Conservation (phyloP, 1,139 yeast genomes). For the Diutina mesorugosa region DNA sequence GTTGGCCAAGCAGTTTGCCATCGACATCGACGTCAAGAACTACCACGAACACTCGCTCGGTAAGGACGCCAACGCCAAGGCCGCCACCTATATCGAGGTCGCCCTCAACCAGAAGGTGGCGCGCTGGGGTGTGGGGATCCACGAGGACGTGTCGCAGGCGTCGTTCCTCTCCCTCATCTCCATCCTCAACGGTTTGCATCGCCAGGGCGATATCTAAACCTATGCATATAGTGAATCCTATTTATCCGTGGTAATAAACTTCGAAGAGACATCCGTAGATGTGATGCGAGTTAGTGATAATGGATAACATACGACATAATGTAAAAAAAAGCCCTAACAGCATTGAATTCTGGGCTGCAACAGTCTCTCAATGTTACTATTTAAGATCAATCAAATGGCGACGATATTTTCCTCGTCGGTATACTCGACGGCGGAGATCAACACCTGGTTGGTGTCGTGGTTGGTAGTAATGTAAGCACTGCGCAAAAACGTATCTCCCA, state of each 20-base stretch:
- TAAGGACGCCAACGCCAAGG: neutral
- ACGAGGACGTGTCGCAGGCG: conserved; percentile 2
- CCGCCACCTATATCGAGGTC: conserved; percentile 1
- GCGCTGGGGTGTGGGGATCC: conserved; percentile 2
- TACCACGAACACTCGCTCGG: conserved; percentile 3
- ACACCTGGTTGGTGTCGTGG: neutral
- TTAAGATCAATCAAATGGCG: too few relatives aligned
- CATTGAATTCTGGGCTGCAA: too few relatives aligned
- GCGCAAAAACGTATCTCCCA: neutral
- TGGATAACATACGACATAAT: too few relatives aligned
- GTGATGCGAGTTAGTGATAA: too few relatives aligned
- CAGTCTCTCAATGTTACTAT: too few relatives aligned
- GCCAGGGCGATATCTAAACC: neutral
- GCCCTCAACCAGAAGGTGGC: neutral
- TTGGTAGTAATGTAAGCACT: neutral
- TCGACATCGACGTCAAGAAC: conserved; percentile 1
- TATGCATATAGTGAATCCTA: neutral
- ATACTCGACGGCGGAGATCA: neutral
- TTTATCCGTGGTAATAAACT: neutral
- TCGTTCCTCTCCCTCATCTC: neutral
- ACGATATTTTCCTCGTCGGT: neutral
- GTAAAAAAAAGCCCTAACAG: too few relatives aligned
- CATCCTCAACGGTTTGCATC: conserved; percentile 2
- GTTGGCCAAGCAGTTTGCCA: neutral
- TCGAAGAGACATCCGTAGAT: neutral